phyloP scores from a whole-genome alignment of 2,329 filamentous ascomycete genomes.

The Myriosclerotinia curreyana region DNA sequence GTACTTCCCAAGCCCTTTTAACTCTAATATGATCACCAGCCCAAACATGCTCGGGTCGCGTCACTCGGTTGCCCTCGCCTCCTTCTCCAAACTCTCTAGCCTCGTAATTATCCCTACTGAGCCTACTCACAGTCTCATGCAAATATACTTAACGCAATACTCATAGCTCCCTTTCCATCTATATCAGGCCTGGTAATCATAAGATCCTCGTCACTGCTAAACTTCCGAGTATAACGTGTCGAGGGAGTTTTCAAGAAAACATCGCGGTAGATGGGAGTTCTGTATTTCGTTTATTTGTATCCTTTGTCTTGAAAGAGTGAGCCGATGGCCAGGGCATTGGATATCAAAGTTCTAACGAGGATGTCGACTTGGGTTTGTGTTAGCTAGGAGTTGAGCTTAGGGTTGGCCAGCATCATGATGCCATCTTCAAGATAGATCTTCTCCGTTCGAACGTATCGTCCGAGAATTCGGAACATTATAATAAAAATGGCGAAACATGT shows the following conservation, averaged over 20 bases:
- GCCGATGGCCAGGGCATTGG: slow-evolving; percentile 86
- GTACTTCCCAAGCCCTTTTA: slow-evolving; percentile 14
- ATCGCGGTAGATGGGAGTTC: slow-evolving; percentile 8
- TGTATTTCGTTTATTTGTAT: slow-evolving; percentile 83
- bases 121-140: not conserved
- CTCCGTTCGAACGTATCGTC: slow-evolving; percentile 83
- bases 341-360: slow-evolving; percentile 77
- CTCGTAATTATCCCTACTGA: not conserved
- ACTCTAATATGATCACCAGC: slow-evolving; percentile 14
- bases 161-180: not conserved
- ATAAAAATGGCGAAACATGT: slow-evolving; percentile 77
- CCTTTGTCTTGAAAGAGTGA: slow-evolving; percentile 89
- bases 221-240: not conserved
- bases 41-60: slow-evolving; percentile 11
- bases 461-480: slow-evolving; percentile 73
- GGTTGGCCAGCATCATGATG: slow-evolving; percentile 73
- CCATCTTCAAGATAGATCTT: slow-evolving; percentile 83
- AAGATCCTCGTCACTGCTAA: slow-evolving; percentile 14
- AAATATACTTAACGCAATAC: slow-evolving; percentile 4
- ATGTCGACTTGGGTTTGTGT: slow-evolving; percentile 58
- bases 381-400: not conserved
- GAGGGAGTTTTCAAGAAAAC: not conserved
- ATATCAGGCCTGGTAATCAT: not conserved
- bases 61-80: not conserved
- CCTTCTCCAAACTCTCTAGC: not conserved